Evolutionary conservation across 345 rosid species (phyloP), one percentile per base, ranked within the genome.

Genomic region (Bruguiera sexangula): DNA sequence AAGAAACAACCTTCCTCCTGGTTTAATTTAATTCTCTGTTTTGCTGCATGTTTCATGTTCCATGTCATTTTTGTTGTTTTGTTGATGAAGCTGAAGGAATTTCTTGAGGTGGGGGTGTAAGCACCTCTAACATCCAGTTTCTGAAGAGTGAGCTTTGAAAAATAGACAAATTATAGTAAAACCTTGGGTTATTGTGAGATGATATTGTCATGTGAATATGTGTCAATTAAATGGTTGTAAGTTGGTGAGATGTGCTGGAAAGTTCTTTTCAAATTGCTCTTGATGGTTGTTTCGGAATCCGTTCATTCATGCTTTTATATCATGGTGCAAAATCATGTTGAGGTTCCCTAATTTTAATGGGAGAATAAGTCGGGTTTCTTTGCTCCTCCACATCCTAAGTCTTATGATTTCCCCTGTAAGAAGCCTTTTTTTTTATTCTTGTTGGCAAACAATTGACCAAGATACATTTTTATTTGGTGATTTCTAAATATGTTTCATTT

Each of bases 391-490:
- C 50, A 13, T 43, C 50, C 18, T 43, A 43, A 43, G 50, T 43
- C 50, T 43, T 4, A 43, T 43, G 16, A 43, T 43, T 43, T 43
- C 50, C 50, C 19, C 50, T 43, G 50, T 15, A 43, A 43, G 50
- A 43, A 43, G 50, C 18, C 43, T 2, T 37, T 37, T 39, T 39
- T 34, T 34, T 39, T 8, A 0, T 43, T 3, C 7, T 43, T 43
- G 10, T 43, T 43, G 4, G 5, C 19, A 13, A 43, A 2, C 21
- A 11, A 37, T 46, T 34, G 34, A 64, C 29, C 57, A 64, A 15
- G 62, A 59, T 75, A 39, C 64, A 60, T 50, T 54, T 62, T 32
- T 75, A 63, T 46, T 70, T 63, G 51, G 18, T 76, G 18, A 72
- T 64, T 20, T 73, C 53, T 54, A 71, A 27, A 74, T 62, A 19